Evolutionary conservation across 441 rosid species (phyloP).

Genomic region (Theobroma grandiflorum): DNA sequence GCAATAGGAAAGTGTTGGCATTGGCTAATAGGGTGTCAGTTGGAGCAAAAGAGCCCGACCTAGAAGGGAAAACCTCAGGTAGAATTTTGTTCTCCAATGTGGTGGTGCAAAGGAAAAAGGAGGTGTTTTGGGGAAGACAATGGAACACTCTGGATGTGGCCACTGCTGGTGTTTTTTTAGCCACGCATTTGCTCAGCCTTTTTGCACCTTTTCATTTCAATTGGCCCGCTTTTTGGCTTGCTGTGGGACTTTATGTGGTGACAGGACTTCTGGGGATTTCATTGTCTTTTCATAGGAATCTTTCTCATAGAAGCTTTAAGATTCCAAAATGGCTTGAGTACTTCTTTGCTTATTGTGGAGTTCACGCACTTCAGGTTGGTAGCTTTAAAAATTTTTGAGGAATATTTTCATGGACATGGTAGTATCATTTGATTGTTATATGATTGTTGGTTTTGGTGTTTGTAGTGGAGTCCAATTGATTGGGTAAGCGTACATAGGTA

Average conservation of each 20-base stretch:
- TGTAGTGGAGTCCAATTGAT: slow-evolving; percentile 85
- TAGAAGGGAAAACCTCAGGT: slow-evolving; percentile 35
- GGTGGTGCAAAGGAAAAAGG: slow-evolving; percentile 64
- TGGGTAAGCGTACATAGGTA: slow-evolving; percentile 97
- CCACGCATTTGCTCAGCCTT: slow-evolving; percentile 71
- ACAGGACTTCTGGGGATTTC: slow-evolving; percentile 89
- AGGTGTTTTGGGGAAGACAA: slow-evolving; percentile 52
- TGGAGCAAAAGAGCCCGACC: slow-evolving; percentile 24
- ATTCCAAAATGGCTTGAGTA: slow-evolving; percentile 95
- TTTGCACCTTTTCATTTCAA: slow-evolving; percentile 79
- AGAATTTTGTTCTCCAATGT: slow-evolving; percentile 83
- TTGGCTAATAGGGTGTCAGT: slow-evolving; percentile 36
- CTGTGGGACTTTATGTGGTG: slow-evolving; percentile 60
- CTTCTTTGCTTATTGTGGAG: slow-evolving; percentile 85
- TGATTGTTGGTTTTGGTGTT: slow-evolving; percentile 20
- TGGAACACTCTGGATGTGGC: slow-evolving; percentile 68
- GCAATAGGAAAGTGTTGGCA: slow-evolving; percentile 34
- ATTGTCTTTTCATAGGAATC: slow-evolving; percentile 82
- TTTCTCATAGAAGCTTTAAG: slow-evolving; percentile 83
- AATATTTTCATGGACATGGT: background rate
- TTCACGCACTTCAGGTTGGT: slow-evolving; percentile 79
- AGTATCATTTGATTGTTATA: slow-evolving; percentile 16
- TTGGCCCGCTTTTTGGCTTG: slow-evolving; percentile 75
- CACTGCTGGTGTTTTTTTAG: slow-evolving; percentile 53
- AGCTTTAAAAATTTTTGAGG: background rate